Base-by-base conservation (phyloP, 2,329 filamentous ascomycete genomes). In the Trichoderma polysporum region DNA sequence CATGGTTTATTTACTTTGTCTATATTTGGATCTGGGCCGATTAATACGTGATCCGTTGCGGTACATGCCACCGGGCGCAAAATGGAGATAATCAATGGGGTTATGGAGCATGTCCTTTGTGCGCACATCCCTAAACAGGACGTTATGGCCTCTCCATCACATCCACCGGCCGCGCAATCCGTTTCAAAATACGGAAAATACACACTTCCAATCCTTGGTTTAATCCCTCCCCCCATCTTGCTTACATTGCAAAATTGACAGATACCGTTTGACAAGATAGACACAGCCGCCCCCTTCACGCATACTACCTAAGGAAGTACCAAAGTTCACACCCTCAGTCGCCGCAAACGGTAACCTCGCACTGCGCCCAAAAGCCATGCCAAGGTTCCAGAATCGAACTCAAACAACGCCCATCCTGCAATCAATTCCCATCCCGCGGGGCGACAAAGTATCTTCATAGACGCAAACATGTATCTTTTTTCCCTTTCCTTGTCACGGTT, bases 371-470 rank as follows among this genome's bases (percentile, higher is more conserved):
- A 45, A 12, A 45, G 41, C 41, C 41, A 45, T 45, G 41, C n/a
- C 59, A 63, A 53, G 49, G 49, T 63, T 53, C 35, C 35, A 33
- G 17, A 45, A 54, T 50, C 59, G 29, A 63, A 53, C 35, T 53
- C 25, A 63, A 63, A 63, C 19, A 27, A 31, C 25, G 47, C 31
- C 22, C 31, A 31, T 31, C 54, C 54, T 35, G 35, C 35, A 31
- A 41, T 29, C 37, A 7, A 58, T 41, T 39, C 12, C 5, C 37
- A 39, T 39, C 12, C n/a, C n/a, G 12, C 37, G 17, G 37, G 37
- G 12, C 37, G 19, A 33, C n/a, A 5, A 39, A 39, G 37, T 27
- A 49, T 19, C 15, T 29, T 4, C 17, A 27, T 31, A n/a, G 27
- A 31, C 2, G 49, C 49, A 31, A 31, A 31, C 12, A 52, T 17